phyloP scores from a whole-genome alignment of 179 eudicot genomes.

The Nepenthes alata region DNA sequence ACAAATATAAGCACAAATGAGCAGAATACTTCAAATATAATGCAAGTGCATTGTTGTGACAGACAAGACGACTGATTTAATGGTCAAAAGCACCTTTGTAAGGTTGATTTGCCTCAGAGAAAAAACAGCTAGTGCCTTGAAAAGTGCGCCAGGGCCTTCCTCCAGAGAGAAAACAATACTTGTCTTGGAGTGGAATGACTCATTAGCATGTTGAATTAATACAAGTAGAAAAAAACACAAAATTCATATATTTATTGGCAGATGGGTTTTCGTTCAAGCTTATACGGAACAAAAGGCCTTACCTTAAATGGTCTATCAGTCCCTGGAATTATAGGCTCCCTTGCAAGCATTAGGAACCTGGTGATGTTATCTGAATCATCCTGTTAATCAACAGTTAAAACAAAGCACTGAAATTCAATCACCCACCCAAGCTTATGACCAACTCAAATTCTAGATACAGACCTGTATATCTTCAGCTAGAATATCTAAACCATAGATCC shows the following conservation, averaged over 20 bases:
- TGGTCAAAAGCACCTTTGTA: slow-evolving; percentile 37
- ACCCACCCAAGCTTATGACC: not conserved
- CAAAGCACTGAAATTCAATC: not conserved
- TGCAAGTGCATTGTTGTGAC: not conserved
- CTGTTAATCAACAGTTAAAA: slow-evolving; percentile 14
- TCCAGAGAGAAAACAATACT: slow-evolving; percentile 74
- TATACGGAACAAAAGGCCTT: not conserved
- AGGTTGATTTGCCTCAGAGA: slow-evolving; percentile 62
- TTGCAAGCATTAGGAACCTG: slow-evolving; percentile 57
- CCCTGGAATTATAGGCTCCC: slow-evolving; percentile 38
- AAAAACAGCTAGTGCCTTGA: slow-evolving; percentile 72
- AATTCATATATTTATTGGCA: not conserved
- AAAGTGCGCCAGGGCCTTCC: slow-evolving; percentile 79
- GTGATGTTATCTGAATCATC: slow-evolving; percentile 51
- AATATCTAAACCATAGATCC: slow-evolving; percentile 43
- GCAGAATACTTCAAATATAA: not conserved
- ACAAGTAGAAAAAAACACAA: not conserved
- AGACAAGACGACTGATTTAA: no score
- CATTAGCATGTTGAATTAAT: not conserved
- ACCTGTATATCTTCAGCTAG: slow-evolving; percentile 63
- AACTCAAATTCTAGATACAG: slow-evolving; percentile 4
- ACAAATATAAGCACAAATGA: slow-evolving; percentile 1
- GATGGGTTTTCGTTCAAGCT: not conserved
- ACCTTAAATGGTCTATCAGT: slow-evolving; percentile 54
- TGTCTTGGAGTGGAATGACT: slow-evolving; percentile 25